phyloP scores from a whole-genome alignment of 805 yeast species.

The Dipodascus albidus region DNA sequence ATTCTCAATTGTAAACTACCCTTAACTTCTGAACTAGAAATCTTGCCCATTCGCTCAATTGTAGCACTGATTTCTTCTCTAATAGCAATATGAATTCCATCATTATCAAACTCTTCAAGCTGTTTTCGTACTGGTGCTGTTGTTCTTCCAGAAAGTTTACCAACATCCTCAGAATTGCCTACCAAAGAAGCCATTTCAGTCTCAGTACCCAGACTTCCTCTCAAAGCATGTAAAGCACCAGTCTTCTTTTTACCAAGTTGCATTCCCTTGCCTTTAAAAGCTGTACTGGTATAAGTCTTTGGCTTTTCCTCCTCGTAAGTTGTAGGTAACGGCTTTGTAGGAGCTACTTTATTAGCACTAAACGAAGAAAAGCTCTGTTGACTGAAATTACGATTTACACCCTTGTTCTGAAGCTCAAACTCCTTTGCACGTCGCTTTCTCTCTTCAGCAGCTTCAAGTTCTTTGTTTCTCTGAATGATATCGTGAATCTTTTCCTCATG shows the following conservation, averaged over 20 bases:
- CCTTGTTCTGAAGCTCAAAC: conserved; percentile 43
- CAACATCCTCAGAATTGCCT: conserved; percentile 11
- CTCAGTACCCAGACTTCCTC: conserved; percentile 18
- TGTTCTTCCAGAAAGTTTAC: conserved; percentile 14
- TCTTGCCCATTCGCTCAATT: conserved; percentile 70
- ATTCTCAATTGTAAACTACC: conserved; percentile 87
- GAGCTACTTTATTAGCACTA: background rate
- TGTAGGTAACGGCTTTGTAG: conserved; percentile 3
- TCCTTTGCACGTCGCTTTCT: conserved; percentile 92
- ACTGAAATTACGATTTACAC: conserved; percentile 1
- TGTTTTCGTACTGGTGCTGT: conserved; percentile 13
- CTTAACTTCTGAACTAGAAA: conserved; percentile 54
- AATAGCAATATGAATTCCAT: conserved; percentile 69
- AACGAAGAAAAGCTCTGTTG: background rate
- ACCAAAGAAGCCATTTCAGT: conserved; percentile 24
- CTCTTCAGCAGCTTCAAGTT: conserved; percentile 92
- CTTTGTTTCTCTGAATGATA: conserved; percentile 93
- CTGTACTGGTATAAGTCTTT: conserved; percentile 3
- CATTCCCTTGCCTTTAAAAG: conserved; percentile 51
- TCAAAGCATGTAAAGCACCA: conserved; percentile 8
- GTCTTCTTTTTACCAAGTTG: conserved; percentile 53
- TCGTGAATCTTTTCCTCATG: conserved; percentile 98
- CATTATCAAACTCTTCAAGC: conserved; percentile 32
- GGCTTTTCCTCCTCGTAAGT: conserved; percentile 13
- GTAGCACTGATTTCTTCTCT: conserved; percentile 72